Evolutionary conservation across 208 protist genomes (phyloP), one percentile per base, ranked within the genome.

Genomic region (Leishmania tarentolae): DNA sequence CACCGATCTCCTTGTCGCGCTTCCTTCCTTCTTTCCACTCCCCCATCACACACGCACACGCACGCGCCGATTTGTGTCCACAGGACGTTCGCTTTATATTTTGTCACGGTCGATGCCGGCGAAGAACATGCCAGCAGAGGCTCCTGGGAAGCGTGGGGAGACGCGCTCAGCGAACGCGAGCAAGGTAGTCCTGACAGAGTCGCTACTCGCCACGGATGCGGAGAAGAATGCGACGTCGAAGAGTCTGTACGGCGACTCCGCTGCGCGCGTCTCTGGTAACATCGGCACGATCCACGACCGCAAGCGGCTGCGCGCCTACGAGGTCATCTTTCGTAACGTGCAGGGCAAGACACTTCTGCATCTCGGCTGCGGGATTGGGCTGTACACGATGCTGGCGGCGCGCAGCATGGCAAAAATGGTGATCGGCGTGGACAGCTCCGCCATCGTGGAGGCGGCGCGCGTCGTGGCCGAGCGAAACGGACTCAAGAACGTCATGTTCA

Each of bases 261-360:
- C 83, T 5, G 93, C 93, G 21, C 95, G 95, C 79, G 94, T 98
- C 65, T 91, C 88, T n/a, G 90, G 88, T 76, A 97, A 98, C 78
- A 81, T 96, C 28, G 76, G 40, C 50, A 71, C 69, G 71, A 92
- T 96, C 70, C 83, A 94, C 84, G 95, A 98, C 79, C 83, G 79
- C 37, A 82, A 96, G 71, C 91, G 92, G 46, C 85, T 92, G 53
- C 88, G 87, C 46, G 94, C 93, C n/a, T 97, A 97, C 85, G 88
- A 95, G 63, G 90, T 93, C 47, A 83, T 96, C 50, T 84, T 97
- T 50, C 88, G 87, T 73, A 86, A 80, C 59, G 88, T 97, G 50
- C 90, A 91, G 53, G 94, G 93, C 53, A 98, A 98, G 92, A 91
- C 86, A 35, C 78, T 98, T n/a, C 87, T 98, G 57, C 91, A 97